A percentile compares a stretch with the other conserved stretches of the same genome.
Conservation (phyloP, 768 basidiomycete species). For the Lentinula sp. region DNA sequence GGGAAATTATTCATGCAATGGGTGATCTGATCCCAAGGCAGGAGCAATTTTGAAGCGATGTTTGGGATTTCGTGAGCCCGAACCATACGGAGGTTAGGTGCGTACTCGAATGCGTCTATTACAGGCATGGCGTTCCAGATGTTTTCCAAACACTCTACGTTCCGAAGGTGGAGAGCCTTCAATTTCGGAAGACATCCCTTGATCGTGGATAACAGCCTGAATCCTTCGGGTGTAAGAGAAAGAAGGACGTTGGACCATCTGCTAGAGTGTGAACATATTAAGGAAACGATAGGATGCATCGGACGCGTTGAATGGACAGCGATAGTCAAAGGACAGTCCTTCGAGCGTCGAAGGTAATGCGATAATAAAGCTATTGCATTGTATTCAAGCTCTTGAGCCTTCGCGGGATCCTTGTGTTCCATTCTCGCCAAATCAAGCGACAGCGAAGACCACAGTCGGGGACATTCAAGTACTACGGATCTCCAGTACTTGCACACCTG, state of each 20-base stretch:
- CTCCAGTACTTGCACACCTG: conserved; percentile 4
- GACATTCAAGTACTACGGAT: background rate
- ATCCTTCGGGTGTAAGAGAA: background rate
- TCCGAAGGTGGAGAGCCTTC: background rate
- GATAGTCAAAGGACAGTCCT: conserved; percentile 1
- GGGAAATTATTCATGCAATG: background rate
- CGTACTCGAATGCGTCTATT: background rate
- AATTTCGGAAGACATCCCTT: background rate
- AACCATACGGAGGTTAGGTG: background rate
- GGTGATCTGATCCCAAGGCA: background rate
- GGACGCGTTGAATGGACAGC: background rate
- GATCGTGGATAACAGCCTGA: background rate
- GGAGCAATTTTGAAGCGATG: background rate
- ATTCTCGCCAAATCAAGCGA: background rate
- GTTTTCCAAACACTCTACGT: background rate
- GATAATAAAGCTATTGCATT: background rate
- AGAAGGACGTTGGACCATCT: background rate
- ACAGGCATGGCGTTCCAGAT: background rate
- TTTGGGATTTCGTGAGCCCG: background rate
- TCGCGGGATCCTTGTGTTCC: background rate
- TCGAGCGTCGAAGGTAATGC: background rate
- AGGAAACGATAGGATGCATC: background rate
- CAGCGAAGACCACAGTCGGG: background rate
- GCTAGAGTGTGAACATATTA: background rate
- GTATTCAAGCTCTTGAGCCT: background rate